Conservation (phyloP, 1,284 basidiomycete genomes). For the Ceratorhiza oryzae-sativae region DNA sequence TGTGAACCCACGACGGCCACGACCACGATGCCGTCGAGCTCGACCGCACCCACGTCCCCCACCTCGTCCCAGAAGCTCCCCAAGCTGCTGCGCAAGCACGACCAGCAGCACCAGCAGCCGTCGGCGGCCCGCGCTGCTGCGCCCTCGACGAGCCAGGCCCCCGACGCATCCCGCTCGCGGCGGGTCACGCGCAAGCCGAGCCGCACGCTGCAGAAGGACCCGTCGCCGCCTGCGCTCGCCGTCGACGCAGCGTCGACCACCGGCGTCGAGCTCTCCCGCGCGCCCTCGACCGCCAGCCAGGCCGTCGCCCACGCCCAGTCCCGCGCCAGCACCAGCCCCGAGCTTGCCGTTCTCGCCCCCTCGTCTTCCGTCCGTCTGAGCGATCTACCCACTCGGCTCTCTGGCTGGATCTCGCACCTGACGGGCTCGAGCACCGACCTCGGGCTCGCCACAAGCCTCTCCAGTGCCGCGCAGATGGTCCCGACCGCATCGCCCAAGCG, state of each 20-base stretch:
- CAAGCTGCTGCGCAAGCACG: constrained; percentile 28
- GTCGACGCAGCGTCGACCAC: not conserved
- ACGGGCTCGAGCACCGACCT: constrained; percentile 48
- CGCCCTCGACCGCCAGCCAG: constrained; percentile 26
- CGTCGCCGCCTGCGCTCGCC: constrained; percentile 14
- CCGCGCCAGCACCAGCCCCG: not conserved
- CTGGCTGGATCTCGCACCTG: constrained; percentile 81
- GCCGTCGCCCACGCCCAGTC: constrained; percentile 23
- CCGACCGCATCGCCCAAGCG: constrained; percentile 24
- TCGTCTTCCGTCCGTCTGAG: constrained; percentile 34
- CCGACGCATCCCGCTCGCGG: constrained; percentile 13
- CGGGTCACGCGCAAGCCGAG: constrained; percentile 14
- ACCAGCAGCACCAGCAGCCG: not conserved
- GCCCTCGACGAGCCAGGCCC: constrained; percentile 17
- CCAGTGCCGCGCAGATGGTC: constrained; percentile 19
- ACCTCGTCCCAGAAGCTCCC: constrained; percentile 21
- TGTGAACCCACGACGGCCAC: constrained; percentile 35
- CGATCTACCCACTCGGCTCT: constrained; percentile 67
- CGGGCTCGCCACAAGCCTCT: constrained; percentile 22
- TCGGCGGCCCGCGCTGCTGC: not conserved
- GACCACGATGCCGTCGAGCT: constrained; percentile 39
- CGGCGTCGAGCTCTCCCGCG: constrained; percentile 28
- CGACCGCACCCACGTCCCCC: constrained; percentile 12
- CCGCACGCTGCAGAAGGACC: constrained; percentile 9
- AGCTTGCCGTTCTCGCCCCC: constrained; percentile 7